Conservation (phyloP, 495 filamentous ascomycete genomes). For the Xylaria palmicola region DNA sequence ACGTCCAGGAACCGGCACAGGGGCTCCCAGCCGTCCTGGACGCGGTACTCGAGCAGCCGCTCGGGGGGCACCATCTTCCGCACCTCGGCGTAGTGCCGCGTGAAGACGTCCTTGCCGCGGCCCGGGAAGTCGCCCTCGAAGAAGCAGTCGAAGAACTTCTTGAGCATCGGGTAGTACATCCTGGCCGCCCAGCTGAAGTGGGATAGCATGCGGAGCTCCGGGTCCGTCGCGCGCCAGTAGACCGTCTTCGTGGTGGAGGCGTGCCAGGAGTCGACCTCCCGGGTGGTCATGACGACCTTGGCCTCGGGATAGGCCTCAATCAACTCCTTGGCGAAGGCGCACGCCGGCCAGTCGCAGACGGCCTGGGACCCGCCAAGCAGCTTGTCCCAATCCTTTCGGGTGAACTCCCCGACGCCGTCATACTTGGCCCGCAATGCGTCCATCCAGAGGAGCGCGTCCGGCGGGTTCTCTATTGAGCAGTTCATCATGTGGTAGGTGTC, state of each 20-base stretch:
- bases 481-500: slow-evolving; percentile 72
- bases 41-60: slow-evolving; percentile 60
- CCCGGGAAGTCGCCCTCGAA: slow-evolving; percentile 29
- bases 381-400: slow-evolving; percentile 65
- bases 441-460: slow-evolving; percentile 64
- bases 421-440: slow-evolving; percentile 66
- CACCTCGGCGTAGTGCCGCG: slow-evolving; percentile 29
- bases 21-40: slow-evolving; percentile 65
- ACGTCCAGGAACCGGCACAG: slow-evolving; percentile 66
- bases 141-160: slow-evolving; percentile 56
- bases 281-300: slow-evolving; percentile 63
- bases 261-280: slow-evolving; percentile 53
- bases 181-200: slow-evolving; percentile 56
- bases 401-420: slow-evolving; percentile 59
- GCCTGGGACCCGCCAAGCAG: slow-evolving; percentile 61
- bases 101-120: slow-evolving; percentile 24
- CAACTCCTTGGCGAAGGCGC: slow-evolving; percentile 64
- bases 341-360: slow-evolving; percentile 66
- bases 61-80: slow-evolving; percentile 30
- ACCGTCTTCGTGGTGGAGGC: slow-evolving; percentile 45
- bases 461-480: slow-evolving; percentile 63
- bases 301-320: slow-evolving; percentile 70
- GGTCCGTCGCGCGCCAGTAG: slow-evolving; percentile 54
- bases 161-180: slow-evolving; percentile 61
- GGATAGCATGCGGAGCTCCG: slow-evolving; percentile 52